phyloP scores from a whole-genome alignment of 192 early-diverging fungal genomes.

The Coemansia sp. region DNA sequence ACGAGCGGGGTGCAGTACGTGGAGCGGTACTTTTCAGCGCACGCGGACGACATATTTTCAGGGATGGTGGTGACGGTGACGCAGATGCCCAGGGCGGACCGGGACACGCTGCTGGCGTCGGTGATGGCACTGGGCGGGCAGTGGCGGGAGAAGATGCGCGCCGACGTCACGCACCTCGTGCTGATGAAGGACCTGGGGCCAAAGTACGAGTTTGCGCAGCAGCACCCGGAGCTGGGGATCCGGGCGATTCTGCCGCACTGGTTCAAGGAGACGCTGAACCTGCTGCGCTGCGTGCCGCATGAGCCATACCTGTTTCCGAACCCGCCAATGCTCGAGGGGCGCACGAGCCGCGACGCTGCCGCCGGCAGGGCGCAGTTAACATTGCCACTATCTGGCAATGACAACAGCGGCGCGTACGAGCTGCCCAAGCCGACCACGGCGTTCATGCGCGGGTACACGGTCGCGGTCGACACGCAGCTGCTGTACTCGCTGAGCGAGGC shows the following conservation, averaged over 20 bases:
- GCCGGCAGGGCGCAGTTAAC: constrained; percentile 6
- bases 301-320: constrained; percentile 57
- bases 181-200: constrained; percentile 33
- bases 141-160: constrained; percentile 47
- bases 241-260: constrained; percentile 72
- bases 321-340: constrained; percentile 43
- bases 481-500: constrained; percentile 33
- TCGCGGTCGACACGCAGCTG: constrained; percentile 40
- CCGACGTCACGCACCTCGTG: constrained; percentile 49
- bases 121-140: constrained; percentile 56
- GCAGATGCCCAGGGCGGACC: constrained; percentile 44
- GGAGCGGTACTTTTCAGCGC: constrained; percentile 45
- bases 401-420: constrained; percentile 33
- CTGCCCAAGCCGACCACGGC: constrained; percentile 29
- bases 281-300: constrained; percentile 58
- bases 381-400: constrained; percentile 18
- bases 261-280: constrained; percentile 68
- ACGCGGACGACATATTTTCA: constrained; percentile 39
- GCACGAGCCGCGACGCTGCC: not conserved
- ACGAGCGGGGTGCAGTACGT: constrained; percentile 33
- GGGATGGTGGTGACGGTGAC: constrained; percentile 49
- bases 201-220: constrained; percentile 55
- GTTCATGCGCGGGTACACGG: constrained; percentile 38
- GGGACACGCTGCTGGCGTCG: constrained; percentile 42
- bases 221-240: constrained; percentile 56